phyloP scores from a whole-genome alignment of 2,329 filamentous ascomycete species.

The Arachnopeziza araneosa region DNA sequence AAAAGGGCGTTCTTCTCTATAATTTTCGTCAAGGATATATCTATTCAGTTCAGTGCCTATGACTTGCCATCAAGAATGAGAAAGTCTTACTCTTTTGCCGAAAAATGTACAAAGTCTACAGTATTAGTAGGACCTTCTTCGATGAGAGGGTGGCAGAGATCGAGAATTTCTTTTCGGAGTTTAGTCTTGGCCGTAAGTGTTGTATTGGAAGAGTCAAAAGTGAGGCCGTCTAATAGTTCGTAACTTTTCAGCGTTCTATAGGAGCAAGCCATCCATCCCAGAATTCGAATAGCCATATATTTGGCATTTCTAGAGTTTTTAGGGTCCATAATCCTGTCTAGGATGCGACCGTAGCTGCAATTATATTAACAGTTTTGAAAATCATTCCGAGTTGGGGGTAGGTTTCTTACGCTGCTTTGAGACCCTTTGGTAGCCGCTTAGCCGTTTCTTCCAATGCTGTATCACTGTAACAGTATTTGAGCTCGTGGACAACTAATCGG shows the following conservation, averaged over 20 bases:
- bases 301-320: background rate
- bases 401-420: conserved; percentile 12
- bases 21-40: conserved; percentile 7
- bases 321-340: too few species aligned
- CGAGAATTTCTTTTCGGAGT: conserved; percentile 1
- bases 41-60: background rate
- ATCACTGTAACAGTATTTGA: conserved; percentile 8
- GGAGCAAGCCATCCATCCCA: conserved; percentile 1
- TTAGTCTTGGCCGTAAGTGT: conserved; percentile 3
- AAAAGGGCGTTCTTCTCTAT: conserved; percentile 3
- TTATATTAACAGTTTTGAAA: too few species aligned
- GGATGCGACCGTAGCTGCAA: too few species aligned
- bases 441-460: conserved; percentile 2
- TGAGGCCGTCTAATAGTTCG: conserved; percentile 10
- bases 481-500: conserved; percentile 6
- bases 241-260: conserved; percentile 8
- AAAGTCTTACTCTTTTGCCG: conserved; percentile 8
- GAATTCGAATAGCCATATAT: background rate
- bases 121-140: conserved; percentile 8
- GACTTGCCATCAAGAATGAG: background rate
- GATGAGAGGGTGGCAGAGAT: conserved; percentile 14
- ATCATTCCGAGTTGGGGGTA: too few species aligned
- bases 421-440: conserved; percentile 7
- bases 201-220: background rate
- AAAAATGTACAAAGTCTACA: conserved; percentile 14